Evolutionary conservation across 495 filamentous ascomycete species (phyloP).

Genomic region (Xylaria curta): DNA sequence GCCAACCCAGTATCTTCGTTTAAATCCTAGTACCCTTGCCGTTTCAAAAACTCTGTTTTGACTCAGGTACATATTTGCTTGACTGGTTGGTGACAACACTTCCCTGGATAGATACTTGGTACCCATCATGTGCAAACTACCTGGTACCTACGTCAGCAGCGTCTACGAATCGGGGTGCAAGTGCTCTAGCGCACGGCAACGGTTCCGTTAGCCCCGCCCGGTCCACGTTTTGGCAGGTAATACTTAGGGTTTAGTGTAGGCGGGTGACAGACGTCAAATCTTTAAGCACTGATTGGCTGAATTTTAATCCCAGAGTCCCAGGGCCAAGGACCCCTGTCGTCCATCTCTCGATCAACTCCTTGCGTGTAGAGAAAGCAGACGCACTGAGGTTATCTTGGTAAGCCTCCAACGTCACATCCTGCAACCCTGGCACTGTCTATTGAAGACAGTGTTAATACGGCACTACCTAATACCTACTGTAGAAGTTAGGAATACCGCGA

Average conservation of each 20-base stretch:
- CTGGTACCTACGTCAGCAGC: slow-evolving; percentile 7
- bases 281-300: no score
- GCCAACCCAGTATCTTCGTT: neutral
- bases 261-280: neutral
- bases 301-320: no score
- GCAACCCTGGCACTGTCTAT: slow-evolving; percentile 11
- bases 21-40: neutral
- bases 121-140: neutral
- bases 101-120: neutral
- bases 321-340: no score
- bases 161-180: neutral
- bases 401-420: slow-evolving; percentile 24
- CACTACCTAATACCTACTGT: neutral
- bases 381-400: neutral
- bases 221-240: neutral
- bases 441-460: slow-evolving; percentile 22
- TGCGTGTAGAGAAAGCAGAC: neutral
- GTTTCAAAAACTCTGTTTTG: slow-evolving; percentile 7
- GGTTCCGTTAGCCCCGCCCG: neutral
- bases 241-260: neutral
- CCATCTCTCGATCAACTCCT: neutral
- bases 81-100: neutral
- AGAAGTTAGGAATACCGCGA: neutral
- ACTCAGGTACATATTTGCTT: neutral
- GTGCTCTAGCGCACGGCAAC: slow-evolving; percentile 16